Percentiles rank a stretch among this genome's conserved stretches.
Evolutionary conservation across 73 alveolate genomes (phyloP).

Genomic region (Loxodes magnus): DNA sequence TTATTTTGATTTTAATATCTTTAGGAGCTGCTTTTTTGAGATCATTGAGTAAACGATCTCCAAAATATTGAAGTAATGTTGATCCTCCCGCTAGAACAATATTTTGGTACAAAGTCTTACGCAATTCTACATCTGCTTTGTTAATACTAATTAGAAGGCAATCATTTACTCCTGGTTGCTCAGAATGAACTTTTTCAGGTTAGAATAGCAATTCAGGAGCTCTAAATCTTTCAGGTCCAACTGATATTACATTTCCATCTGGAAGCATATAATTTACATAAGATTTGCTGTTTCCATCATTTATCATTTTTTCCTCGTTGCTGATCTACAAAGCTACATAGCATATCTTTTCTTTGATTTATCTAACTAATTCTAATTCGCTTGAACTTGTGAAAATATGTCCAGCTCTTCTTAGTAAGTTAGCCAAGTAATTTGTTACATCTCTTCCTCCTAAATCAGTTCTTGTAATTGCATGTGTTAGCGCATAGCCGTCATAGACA

Average conservation of each 20-base stretch:
- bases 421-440: conserved; percentile 57
- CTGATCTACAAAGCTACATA: conserved; percentile 20
- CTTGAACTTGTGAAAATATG: conserved; percentile 53
- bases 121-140: conserved; percentile 71
- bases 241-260: conserved; percentile 64
- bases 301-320: conserved; percentile 31
- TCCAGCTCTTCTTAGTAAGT: conserved; percentile 56
- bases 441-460: conserved; percentile 79
- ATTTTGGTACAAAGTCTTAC: conserved; percentile 49
- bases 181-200: conserved; percentile 74
- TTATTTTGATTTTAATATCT: conserved; percentile 51
- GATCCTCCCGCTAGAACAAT: conserved; percentile 70
- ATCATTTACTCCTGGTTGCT: conserved; percentile 62
- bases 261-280: conserved; percentile 50
- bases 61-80: conserved; percentile 45
- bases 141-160: conserved; percentile 54
- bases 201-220: conserved; percentile 93
- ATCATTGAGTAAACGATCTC: conserved; percentile 70
- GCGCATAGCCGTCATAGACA: conserved; percentile 80
- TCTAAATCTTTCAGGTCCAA: conserved; percentile 42
- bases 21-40: conserved; percentile 70
- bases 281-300: conserved; percentile 13
- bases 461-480: conserved; percentile 49
- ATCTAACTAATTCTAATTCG: conserved; percentile 55
- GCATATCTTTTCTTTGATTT: conserved; percentile 69